Base-by-base conservation (phyloP, 2,329 filamentous ascomycete species). In the Aspergillus costaricaensis region DNA sequence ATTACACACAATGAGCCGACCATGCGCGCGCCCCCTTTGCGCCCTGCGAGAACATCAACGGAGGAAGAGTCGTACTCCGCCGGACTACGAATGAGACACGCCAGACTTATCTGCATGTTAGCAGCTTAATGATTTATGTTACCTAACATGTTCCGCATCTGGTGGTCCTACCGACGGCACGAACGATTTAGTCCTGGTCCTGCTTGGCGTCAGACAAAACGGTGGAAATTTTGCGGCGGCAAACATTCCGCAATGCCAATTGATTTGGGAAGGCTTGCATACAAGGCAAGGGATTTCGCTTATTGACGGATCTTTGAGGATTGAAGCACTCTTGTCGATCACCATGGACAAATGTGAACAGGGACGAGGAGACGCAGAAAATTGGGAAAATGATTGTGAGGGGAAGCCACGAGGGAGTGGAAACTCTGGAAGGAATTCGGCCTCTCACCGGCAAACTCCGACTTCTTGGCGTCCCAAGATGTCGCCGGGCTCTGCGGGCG, bases 111-210 rank as follows among this genome's bases (percentile, higher is more conserved):
- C 66, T 59, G 39, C 58, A 50, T 38, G 57, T 41, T 49, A 19
- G 44, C 53, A 36, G 53, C 53, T 44, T 47, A 44, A 36, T 52
- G 30, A 32, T 54, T 66, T 63, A 62, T 64, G 59, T 68, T 68
- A 68, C 66, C 65, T 68, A 68, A 68, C 54, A 51, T 47, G 56
- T 64, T 60, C 65, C 62, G 59, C 41, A 59, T 59, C 54, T 59
- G 59, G 63, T 60, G 57, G 44, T 61, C n/a, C 55, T 57, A 50
- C 58, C 60, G 58, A 58, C 60, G 59, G 62, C 55, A 32, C 38
- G 23, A 25, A 52, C n/a, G 36, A 57, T 53, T 52, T 19, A 38
- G 51, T 25, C 36, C n/a, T 38, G 10, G 30, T 58, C 49, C 15
- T 39, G 57, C 30, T 36, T 48, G 57, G 51, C 36, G n/a, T 32